phyloP scores from a whole-genome alignment of 2,329 filamentous ascomycete species.

The Kalmusia sp. region DNA sequence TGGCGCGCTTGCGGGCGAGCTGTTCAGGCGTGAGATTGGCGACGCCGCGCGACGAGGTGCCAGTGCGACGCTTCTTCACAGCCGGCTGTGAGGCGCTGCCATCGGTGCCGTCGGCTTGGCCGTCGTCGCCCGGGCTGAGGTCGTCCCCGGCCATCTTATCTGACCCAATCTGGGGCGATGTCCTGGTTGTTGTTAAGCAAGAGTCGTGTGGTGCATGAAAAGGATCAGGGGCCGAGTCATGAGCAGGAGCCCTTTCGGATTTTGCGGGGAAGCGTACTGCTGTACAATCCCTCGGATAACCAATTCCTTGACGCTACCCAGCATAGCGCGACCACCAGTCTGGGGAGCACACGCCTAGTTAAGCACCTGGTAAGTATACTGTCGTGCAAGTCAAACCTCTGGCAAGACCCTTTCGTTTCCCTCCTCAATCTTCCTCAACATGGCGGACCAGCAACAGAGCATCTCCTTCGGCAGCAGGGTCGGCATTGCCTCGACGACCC shows the following conservation, averaged over 20 bases:
- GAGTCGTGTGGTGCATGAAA: conserved; percentile 9
- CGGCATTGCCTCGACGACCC: conserved; percentile 37
- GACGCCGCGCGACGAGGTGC: conserved; percentile 70
- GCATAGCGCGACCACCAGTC: neutral
- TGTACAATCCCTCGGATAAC: neutral
- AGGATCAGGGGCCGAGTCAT: neutral
- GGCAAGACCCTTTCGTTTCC: neutral
- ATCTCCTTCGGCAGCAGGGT: conserved; percentile 33
- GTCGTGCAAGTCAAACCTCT: no score
- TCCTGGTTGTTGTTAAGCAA: conserved; percentile 3
- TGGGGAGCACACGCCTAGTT: no score
- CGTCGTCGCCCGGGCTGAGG: conserved; percentile 18
- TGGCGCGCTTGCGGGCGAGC: conserved; percentile 86
- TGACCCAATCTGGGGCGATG: conserved; percentile 4
- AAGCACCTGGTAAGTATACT: no score
- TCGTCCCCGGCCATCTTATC: conserved; percentile 19
- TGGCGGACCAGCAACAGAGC: conserved; percentile 29
- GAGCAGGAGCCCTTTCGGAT: neutral
- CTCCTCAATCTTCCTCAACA: conserved; percentile 13
- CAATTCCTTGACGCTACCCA: neutral
- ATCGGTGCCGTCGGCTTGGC: conserved; percentile 7
- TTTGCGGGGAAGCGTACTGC: conserved; percentile 1
- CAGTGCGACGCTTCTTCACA: conserved; percentile 44
- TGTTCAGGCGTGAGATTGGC: conserved; percentile 88
- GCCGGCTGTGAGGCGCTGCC: conserved; percentile 18